These are phyloP conservation scores for Monoraphidium neglectum DNA, from an alignment of 139 green algal species.

Conservation along the genomic window DNA sequence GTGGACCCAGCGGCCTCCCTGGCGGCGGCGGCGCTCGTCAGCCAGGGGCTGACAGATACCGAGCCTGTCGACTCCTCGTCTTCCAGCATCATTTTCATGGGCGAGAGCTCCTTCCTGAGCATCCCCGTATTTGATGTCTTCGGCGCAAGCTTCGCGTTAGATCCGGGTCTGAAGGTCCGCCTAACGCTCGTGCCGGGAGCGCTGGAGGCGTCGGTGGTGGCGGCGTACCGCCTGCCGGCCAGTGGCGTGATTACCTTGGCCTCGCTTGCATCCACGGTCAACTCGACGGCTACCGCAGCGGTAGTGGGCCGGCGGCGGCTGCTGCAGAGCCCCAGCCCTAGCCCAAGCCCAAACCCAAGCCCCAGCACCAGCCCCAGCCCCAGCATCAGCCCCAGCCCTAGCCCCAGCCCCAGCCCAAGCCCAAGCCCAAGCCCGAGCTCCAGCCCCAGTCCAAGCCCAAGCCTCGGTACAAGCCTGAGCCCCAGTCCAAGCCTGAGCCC, in stretches of 20 bases:
- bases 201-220: neutral
- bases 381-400: neutral
- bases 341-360: too few species aligned
- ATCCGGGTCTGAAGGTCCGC: neutral
- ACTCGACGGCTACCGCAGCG: neutral
- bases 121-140: slow-evolving; percentile 2
- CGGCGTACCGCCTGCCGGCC: neutral
- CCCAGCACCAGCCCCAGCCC: slow-evolving; percentile 4
- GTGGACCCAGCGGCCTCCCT: neutral
- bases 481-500: neutral
- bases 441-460: too few species aligned
- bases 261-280: too few species aligned
- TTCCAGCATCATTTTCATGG: neutral
- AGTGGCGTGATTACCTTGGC: too few species aligned
- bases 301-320: neutral
- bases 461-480: slow-evolving; percentile 2
- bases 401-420: neutral
- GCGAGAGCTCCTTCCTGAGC: neutral
- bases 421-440: neutral
- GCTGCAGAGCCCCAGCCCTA: neutral
- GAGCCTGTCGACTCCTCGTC: neutral
- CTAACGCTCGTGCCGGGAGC: neutral
- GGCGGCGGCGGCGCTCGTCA: neutral
- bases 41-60: slow-evolving; percentile 1
- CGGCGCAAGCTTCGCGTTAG: neutral